phyloP scores from a whole-genome alignment of 2,329 filamentous ascomycete genomes.

The Domatiomyces catenatus region DNA sequence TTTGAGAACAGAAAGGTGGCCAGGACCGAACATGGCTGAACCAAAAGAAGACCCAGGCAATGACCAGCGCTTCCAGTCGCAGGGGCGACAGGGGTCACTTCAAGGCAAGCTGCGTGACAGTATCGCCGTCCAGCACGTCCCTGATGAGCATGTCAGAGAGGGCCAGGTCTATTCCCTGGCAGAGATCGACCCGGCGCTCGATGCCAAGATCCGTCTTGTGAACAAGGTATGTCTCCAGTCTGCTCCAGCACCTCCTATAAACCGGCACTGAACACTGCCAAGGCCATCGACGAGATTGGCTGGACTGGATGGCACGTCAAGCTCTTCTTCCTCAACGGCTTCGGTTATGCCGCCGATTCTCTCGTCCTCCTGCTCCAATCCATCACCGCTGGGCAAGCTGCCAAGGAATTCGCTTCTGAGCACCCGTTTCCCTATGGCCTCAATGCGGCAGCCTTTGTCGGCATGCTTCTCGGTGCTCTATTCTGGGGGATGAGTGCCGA shows the following conservation, averaged over 20 bases:
- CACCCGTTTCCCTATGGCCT: slow-evolving; percentile 16
- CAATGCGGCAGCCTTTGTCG: slow-evolving; percentile 28
- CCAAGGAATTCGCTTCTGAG: slow-evolving; percentile 8
- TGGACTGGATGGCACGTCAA: slow-evolving; percentile 46
- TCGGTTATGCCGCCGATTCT: slow-evolving; percentile 34
- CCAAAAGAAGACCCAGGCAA: not conserved
- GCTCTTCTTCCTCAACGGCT: slow-evolving; percentile 47
- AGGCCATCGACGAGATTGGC: slow-evolving; percentile 41
- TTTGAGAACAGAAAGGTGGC: not conserved
- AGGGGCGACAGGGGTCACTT: not conserved
- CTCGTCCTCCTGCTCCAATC: slow-evolving; percentile 20
- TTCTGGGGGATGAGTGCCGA: slow-evolving; percentile 57
- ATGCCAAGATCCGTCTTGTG: slow-evolving; percentile 26
- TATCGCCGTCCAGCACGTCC: slow-evolving; percentile 5
- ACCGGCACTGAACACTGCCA: not conserved
- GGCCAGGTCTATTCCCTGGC: slow-evolving; percentile 15
- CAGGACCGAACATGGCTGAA: not conserved
- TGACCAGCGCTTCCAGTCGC: not conserved
- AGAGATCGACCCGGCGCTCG: slow-evolving; percentile 25
- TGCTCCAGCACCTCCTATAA: not conserved
- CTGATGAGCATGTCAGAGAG: slow-evolving; percentile 7
- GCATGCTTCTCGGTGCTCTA: slow-evolving; percentile 32
- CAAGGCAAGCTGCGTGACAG: slow-evolving; percentile 6
- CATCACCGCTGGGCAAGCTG: slow-evolving; percentile 12
- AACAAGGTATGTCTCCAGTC: slow-evolving; percentile 17